Evolutionary conservation across 2,329 filamentous ascomycete genomes (phyloP), one percentile per base, ranked within the genome.

Genomic region (Berkeleyomyces rouxiae): DNA sequence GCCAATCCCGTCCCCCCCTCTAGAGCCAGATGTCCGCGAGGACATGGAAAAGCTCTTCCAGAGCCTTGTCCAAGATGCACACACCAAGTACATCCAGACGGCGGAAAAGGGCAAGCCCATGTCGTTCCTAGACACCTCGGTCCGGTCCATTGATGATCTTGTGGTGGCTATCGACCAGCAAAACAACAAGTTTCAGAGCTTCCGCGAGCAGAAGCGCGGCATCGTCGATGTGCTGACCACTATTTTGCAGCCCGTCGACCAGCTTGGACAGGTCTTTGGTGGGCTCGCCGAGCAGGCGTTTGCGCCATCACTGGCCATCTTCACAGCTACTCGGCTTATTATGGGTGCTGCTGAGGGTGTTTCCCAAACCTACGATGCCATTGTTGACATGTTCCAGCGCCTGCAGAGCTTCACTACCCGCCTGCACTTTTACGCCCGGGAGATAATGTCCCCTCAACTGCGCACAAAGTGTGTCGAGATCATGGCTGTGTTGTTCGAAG

Each of bases 291-390:
- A 69, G 10, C 72, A 74, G 5, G 70, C 70, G 3, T 78, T 78
- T 64, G 69, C 75, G 1, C 74, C 76, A 0, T 71, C 73, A 2
- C 70, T 74, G 57, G 68, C 70, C 37, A 73, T 77, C 59, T 78
- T 76, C 65, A 70, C 72, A 6, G 76, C 76, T 6, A 74, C 76
- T 1, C 67, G 72, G 11, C 74, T 76, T 61, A 68, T 79, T 7
- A 70, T 79, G 16, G 71, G 71, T 42, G 75, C 76, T 7, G 77
- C 76, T 1, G 72, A 73, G 23, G 73, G 76, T 59, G 76, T 78
- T 13, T 77, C 75, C 0, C 67, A 72, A 0, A 71, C 71, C 6
- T 78, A 79, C 58, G 74, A 79, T 66, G 71, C 72, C 4, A 78
- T 79, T 5, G 66, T 74, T 2, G 74, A 75, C 57, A 67, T 79